Base-by-base conservation (phyloP, 2,329 filamentous ascomycete genomes). In the Raffaelea arxii region DNA sequence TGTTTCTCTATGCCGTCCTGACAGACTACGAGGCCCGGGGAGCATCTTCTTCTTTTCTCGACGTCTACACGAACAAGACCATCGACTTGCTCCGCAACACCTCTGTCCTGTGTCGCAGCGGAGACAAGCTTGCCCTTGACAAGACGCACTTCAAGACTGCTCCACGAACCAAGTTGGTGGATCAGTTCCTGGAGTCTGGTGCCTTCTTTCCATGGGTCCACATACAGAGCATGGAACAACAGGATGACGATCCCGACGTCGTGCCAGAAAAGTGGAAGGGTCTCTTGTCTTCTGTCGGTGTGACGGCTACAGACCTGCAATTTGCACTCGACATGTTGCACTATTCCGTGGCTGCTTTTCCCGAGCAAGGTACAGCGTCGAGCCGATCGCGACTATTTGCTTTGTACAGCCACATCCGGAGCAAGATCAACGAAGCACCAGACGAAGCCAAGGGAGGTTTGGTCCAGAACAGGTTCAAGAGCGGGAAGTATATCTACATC, bases 171-270 rank as follows among this genome's bases (percentile, higher is more conserved):
- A n/a, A n/a, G n/a, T n/a, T 39, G 0, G 50, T 51, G 11, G 27
- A 48, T 6, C 50, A 37, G 12, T 56, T 49, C 27, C 19, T 54
- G 25, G 48, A 48, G 18, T 24, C 36, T 1, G 37, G 6, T 36
- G 48, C 40, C 2, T 48, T 47, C 37, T 55, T 57, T 25, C 54
- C 54, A n/a, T 57, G 51, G 54, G 43, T 56, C 7, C 40, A 41
- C 41, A 2, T 52, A n/a, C n/a, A n/a, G n/a, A n/a, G 22, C 49
- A 42, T 12, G 40, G 53, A 6, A 27, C 25, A 7, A 27, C n/a
- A 1, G n/a, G 24, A 43, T 11, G 23, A 21, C 3, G 18, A 18
- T 14, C 25, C 14, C 6, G 44, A 49, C 11, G 19, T 18, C n/a
- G 9, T 48, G 11, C 49, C 48, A 1, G 22, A 12, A 4, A 23